These are phyloP conservation scores for Cercospora canescens DNA, from an alignment of 2,329 filamentous ascomycete species.

Conservation along the genomic window DNA sequence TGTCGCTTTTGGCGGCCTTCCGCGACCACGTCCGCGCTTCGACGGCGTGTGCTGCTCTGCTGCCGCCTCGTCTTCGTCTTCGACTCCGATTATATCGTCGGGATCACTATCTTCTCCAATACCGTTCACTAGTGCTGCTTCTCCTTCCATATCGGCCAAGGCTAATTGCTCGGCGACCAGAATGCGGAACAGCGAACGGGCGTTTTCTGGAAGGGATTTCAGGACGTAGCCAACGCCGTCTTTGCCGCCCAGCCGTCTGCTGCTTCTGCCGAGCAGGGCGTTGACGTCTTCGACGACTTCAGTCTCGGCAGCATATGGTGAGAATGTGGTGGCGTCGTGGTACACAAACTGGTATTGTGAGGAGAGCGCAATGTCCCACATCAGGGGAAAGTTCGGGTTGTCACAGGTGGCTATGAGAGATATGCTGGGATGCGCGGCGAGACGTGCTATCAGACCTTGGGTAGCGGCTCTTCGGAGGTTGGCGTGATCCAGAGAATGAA, in stretches of 20 bases:
- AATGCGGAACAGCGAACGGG: conserved; percentile 80
- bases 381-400: conserved; percentile 79
- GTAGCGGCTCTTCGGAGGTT: conserved; percentile 69
- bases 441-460: conserved; percentile 72
- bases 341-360: conserved; percentile 84
- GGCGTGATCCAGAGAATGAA: conserved; percentile 84
- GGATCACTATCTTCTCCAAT: conserved; percentile 35
- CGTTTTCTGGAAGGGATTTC: conserved; percentile 87
- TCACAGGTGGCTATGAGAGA: conserved; percentile 79
- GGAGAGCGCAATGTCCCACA: conserved; percentile 87
- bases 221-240: conserved; percentile 92
- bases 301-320: conserved; percentile 69
- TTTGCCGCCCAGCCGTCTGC: conserved; percentile 78
- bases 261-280: conserved; percentile 77
- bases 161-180: conserved; percentile 82
- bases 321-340: conserved; percentile 92
- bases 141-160: conserved; percentile 51
- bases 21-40: conserved; percentile 26
- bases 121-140: conserved; percentile 44
- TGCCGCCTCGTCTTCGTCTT: conserved; percentile 36
- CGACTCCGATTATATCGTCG: conserved; percentile 28
- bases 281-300: conserved; percentile 91
- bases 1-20: too few relatives aligned
- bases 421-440: conserved; percentile 73
- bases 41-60: conserved; percentile 31